These are phyloP conservation scores for Suhomyces bribrorum DNA, from an alignment of 1,139 yeast species.

Conservation along the genomic window DNA sequence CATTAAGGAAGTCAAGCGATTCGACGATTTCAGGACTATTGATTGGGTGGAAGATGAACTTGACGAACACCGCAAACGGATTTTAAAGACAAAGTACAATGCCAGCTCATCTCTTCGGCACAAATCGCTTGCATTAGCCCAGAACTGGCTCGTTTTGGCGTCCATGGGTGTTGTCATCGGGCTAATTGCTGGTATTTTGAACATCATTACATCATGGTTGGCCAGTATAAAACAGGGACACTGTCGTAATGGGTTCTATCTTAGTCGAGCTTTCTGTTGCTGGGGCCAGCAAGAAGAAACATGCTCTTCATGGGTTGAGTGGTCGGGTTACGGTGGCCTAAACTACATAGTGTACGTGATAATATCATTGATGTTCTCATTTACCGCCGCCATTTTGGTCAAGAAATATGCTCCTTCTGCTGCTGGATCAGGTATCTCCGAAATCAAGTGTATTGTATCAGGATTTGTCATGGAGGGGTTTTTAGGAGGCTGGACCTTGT, in stretches of 20 bases:
- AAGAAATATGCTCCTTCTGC: slow-evolving; percentile 80
- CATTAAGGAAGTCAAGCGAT: slow-evolving; percentile 43
- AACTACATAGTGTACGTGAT: slow-evolving; percentile 62
- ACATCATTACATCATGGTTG: slow-evolving; percentile 83
- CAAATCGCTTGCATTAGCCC: slow-evolving; percentile 49
- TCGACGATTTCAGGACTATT: slow-evolving; percentile 64
- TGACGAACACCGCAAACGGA: slow-evolving; percentile 49
- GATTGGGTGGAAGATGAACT: slow-evolving; percentile 87
- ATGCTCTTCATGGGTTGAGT: slow-evolving; percentile 58
- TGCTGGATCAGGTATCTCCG: slow-evolving; percentile 96
- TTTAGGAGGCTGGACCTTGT: slow-evolving; percentile 68
- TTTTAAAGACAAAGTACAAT: slow-evolving; percentile 22
- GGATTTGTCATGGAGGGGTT: slow-evolving; percentile 86
- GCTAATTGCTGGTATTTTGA: slow-evolving; percentile 74
- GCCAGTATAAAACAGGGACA: slow-evolving; percentile 77
- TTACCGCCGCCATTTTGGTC: slow-evolving; percentile 68
- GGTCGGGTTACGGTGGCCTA: slow-evolving; percentile 46
- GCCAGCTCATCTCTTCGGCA: slow-evolving; percentile 22
- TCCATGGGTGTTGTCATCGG: slow-evolving; percentile 78
- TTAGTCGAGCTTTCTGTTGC: slow-evolving; percentile 81
- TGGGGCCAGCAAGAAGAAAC: slow-evolving; percentile 55
- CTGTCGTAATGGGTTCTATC: slow-evolving; percentile 68
- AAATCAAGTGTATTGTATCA: slow-evolving; percentile 90
- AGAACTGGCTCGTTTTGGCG: slow-evolving; percentile 76
- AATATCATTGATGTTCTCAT: slow-evolving; percentile 63